Percentiles rank a stretch among this genome's conserved stretches.
These are phyloP conservation scores for Saprolegnia parasitica DNA, from an alignment of 352 stramenopile species.

Conservation along the genomic window DNA sequence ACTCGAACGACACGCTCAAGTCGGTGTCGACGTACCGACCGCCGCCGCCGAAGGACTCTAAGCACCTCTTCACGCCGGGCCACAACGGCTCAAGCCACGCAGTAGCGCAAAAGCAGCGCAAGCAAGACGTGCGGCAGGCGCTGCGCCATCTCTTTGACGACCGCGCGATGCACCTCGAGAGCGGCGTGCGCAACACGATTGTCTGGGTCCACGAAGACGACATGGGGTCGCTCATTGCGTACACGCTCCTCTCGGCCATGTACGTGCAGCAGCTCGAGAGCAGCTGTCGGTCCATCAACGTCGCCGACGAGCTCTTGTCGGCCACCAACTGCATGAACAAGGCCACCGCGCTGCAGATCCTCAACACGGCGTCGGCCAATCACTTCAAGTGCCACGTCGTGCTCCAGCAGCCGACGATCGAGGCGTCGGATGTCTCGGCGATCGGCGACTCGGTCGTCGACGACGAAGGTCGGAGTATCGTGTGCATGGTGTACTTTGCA, in stretches of 20 bases:
- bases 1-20: neutral
- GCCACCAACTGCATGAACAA: constrained; percentile 26
- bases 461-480: constrained; percentile 36
- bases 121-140: constrained; percentile 35
- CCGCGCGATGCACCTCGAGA: constrained; percentile 61
- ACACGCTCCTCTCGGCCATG: constrained; percentile 63
- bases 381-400: constrained; percentile 32
- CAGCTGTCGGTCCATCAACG: constrained; percentile 41
- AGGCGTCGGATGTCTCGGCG: neutral
- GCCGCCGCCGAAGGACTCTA: neutral
- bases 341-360: constrained; percentile 14
- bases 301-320: constrained; percentile 23
- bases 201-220: constrained; percentile 81
- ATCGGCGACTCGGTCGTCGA: neutral
- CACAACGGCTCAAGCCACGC: neutral
- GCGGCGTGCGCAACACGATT: constrained; percentile 67
- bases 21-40: neutral
- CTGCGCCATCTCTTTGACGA: constrained; percentile 33
- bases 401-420: neutral
- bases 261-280: constrained; percentile 69
- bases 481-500: constrained; percentile 73
- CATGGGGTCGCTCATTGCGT: constrained; percentile 73
- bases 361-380: constrained; percentile 13
- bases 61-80: neutral
- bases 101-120: neutral